Evolutionary conservation across 768 basidiomycete genomes (phyloP).

Genomic region (Dacryopinax primogenitus): DNA sequence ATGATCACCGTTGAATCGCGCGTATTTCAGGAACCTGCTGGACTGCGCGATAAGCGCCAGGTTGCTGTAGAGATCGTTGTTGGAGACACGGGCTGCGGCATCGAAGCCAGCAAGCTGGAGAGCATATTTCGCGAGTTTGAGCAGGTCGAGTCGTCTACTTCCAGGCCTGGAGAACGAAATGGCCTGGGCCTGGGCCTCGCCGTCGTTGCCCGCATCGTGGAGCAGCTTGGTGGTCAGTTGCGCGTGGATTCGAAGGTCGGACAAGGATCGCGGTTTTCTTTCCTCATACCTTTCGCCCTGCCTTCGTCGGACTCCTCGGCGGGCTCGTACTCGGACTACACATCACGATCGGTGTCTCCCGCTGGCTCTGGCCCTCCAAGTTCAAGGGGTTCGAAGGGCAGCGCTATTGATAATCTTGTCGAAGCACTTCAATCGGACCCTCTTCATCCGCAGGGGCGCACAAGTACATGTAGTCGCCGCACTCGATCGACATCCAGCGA

Average conservation of each 20-base stretch:
- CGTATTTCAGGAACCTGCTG: constrained; percentile 39
- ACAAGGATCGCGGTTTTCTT: constrained; percentile 58
- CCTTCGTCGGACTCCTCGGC: constrained; percentile 20
- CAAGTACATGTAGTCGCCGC: background rate
- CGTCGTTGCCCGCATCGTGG: constrained; percentile 67
- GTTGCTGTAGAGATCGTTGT: constrained; percentile 57
- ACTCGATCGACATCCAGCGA: background rate
- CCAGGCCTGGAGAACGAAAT: background rate
- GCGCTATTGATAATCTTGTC: constrained; percentile 38
- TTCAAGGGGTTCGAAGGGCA: constrained; percentile 15
- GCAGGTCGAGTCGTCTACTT: constrained; percentile 44
- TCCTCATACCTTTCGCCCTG: constrained; percentile 51
- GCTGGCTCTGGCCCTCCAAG: background rate
- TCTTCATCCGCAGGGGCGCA: constrained; percentile 11
- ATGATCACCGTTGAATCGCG: constrained; percentile 48
- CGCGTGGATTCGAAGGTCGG: constrained; percentile 59
- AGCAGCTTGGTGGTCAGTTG: constrained; percentile 65
- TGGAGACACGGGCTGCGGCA: constrained; percentile 61
- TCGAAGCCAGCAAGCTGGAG: constrained; percentile 50
- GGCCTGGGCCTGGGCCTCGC: constrained; percentile 56
- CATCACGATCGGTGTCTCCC: background rate
- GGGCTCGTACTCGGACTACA: background rate
- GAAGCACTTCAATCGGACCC: constrained; percentile 29
- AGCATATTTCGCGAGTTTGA: constrained; percentile 71
- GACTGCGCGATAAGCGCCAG: constrained; percentile 34